Base-by-base conservation (phyloP, 2,329 filamentous ascomycete genomes). In the Penicillium digitatum region DNA sequence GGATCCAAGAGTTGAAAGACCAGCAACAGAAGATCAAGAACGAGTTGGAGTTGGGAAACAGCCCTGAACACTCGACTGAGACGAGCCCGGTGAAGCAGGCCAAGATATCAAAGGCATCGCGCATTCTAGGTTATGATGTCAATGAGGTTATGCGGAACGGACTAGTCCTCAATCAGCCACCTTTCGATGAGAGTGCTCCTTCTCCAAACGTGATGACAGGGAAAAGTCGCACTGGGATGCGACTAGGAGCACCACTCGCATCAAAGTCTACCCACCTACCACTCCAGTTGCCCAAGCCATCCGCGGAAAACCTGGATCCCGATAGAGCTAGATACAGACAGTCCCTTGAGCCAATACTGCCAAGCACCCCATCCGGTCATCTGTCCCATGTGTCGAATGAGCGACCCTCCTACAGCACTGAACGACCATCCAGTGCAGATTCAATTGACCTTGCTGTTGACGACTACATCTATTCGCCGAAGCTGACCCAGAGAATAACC, bases 401-500 rank as follows among this genome's bases (percentile, higher is more conserved):
- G 56, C 74, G 76, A 31, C 73, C 55, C 29, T 68, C 81, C 0
- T 73, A 82, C 14, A 79, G 82, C 1, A 87, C 90, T 57, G 89
- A 91, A 64, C 82, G 90, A 10, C 89, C 89, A 0, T 81, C 80
- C 14, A 95, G 90, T 54, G 82, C 87, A 8, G 92, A 96, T 72
- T 95, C 92, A 0, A 84, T 97, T 39, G 92, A 96, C 62, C 83
- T 92, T 66, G 90, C 90, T 0, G 91, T 99, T 0, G 85, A 91
- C 53, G 84, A 87, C 2, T 99, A 95, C 68, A 79, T 97, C 7
- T 85, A 86, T 64, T 90, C 90, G 11, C 86, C 90, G 0, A 85
- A 92, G 8, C 75, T 99, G 51, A 95, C 90, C 3, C 92, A 96
- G 67, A 95, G 88, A 73, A 90, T 97, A 48, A 81, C 81, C 22